Evolutionary conservation across 1,284 basidiomycete genomes (phyloP), one percentile per base, ranked within the genome.

Genomic region (Boletus sp.): DNA sequence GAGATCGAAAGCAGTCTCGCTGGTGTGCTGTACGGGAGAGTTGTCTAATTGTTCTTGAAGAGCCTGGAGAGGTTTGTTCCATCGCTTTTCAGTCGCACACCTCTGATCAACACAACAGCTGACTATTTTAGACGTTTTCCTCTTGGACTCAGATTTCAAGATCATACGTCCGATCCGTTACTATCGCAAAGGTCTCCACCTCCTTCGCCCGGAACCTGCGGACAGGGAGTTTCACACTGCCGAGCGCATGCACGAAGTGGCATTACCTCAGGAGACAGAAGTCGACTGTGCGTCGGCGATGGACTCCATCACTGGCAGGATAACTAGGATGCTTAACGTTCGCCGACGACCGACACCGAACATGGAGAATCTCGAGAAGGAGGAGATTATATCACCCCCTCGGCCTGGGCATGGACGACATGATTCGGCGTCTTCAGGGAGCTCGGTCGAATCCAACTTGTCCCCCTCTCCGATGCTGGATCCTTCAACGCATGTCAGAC

Each of bases 21-120:
- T 99, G 96, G 96, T 97, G 94, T 69, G 83, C 92, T 39, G 84
- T 98, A 3, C 79, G 95, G 19, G 95, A 99, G 58, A 91, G 90
- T 59, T 99, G 94, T 68, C 76, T 98, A 17, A 88, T 95, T 19
- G 83, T 88, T 1, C 78, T 94, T 23, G 82, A 91, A 55, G 91
- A 96, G 55, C 88, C 91, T 23, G 92, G 92, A 53, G 84, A 91
- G 70, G 88, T 91, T 57, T 43, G 73, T 67, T 12, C 7, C 25
- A n/a, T 44, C 42, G 16, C 26, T 40, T 33, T 51, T 40, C 4
- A 32, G 25, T 39, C 12, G n/a, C 13, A 33, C 38, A 16, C 32
- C n/a, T 53, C 54, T 63, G 34, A 60, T 51, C 20, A 49, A 38
- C 16, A 27, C 36, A 32, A 2, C 57, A 93, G 84, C 73, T 84